Percentiles rank a stretch among this genome's conserved stretches.
These are phyloP conservation scores for Vitis labrusca DNA, from an alignment of 164 flowering plant genomes.

Conservation along the genomic window DNA sequence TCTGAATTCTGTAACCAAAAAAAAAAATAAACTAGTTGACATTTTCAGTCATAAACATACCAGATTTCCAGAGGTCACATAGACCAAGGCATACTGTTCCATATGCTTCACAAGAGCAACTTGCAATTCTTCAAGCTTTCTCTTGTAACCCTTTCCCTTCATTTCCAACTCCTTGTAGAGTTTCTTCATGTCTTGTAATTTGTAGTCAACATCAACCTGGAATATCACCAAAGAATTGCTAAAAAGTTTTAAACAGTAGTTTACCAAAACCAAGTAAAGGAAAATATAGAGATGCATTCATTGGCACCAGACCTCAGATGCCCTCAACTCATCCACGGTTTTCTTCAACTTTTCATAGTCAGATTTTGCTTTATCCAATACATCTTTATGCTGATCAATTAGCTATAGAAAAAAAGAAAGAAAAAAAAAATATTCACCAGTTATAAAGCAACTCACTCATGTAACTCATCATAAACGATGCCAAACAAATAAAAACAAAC, in stretches of 20 bases:
- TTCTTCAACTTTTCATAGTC: conserved; percentile 73
- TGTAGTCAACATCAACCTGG: conserved; percentile 90
- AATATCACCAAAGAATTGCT: conserved; percentile 1
- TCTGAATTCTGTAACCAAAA: conserved; percentile 62
- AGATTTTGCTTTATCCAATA: conserved; percentile 66
- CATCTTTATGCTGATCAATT: conserved; percentile 74
- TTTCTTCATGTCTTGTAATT: conserved; percentile 85
- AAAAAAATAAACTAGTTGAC: neutral
- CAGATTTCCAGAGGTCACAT: neutral
- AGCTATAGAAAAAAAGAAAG: conserved; percentile 36
- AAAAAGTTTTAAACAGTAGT: neutral
- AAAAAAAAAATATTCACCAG: conserved; percentile 1
- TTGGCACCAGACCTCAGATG: conserved; percentile 64
- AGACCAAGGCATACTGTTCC: conserved; percentile 71
- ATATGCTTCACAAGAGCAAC: conserved; percentile 57
- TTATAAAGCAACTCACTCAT: neutral
- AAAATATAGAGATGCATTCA: neutral
- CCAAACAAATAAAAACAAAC: conserved; percentile 27
- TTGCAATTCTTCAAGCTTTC: conserved; percentile 73
- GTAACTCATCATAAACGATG: neutral
- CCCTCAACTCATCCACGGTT: conserved; percentile 59
- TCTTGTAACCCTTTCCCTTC: conserved; percentile 72
- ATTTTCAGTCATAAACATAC: neutral
- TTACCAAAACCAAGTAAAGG: neutral
- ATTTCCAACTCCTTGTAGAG: conserved; percentile 68